phyloP scores from a whole-genome alignment of 2,329 filamentous ascomycete species.

The Pseudopithomyces chartarum region DNA sequence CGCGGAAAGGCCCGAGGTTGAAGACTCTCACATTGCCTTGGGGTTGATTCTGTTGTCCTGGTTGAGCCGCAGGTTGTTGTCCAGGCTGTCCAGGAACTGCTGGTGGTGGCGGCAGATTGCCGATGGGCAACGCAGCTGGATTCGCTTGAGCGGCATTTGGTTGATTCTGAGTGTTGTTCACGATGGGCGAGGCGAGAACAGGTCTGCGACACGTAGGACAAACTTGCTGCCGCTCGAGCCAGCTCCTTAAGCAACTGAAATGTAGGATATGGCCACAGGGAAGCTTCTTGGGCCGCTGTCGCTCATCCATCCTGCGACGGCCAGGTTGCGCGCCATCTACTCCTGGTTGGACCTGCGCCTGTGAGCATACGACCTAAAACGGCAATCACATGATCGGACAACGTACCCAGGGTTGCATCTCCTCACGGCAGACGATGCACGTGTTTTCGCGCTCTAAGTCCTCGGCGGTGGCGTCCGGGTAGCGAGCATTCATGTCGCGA shows the following conservation, averaged over 20 bases:
- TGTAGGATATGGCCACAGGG: conserved; percentile 96
- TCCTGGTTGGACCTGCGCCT: conserved; percentile 47
- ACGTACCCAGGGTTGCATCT: conserved; percentile 79
- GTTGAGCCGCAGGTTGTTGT: conserved; percentile 26
- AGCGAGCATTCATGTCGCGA: conserved; percentile 87
- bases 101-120: conserved; percentile 24
- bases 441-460: conserved; percentile 87
- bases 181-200: conserved; percentile 60
- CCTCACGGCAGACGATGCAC: conserved; percentile 96
- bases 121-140: conserved; percentile 7
- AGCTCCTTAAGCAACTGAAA: conserved; percentile 91
- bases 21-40: conserved; percentile 42
- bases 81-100: conserved; percentile 13
- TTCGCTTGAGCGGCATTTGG: conserved; percentile 29
- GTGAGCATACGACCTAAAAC: neutral
- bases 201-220: conserved; percentile 92
- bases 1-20: conserved; percentile 42
- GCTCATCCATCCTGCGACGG: conserved; percentile 67
- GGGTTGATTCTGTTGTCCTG: conserved; percentile 25
- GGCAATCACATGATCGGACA: neutral
- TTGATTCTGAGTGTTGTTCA: conserved; percentile 32
- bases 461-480: conserved; percentile 86
- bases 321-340: conserved; percentile 44
- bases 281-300: conserved; percentile 89
- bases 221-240: conserved; percentile 95